Base-by-base conservation (phyloP, 1,139 yeast species). In the Candida dubliniensis region DNA sequence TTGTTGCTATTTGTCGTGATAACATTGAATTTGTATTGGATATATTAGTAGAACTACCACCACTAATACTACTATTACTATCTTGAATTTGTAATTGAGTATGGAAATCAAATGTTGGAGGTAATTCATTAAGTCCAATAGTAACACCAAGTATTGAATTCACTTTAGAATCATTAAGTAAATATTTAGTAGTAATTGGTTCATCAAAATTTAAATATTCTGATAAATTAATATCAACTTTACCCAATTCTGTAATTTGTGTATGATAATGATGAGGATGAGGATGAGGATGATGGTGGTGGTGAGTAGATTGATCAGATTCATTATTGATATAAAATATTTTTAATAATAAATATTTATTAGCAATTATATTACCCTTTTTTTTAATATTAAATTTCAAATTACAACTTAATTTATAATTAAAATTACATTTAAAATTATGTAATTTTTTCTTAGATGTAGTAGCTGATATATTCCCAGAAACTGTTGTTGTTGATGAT, bases 111-210 rank as follows among this genome's bases (percentile, higher is more conserved):
- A 56, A 59, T 46, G 74, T 53, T 54, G 75, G 61, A 62, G 75
- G 59, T 59, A 77, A 52, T 75, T 71, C 60, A 64, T 65, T 44
- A 68, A 72, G 55, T 11, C 57, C 63, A 7, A 75, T 57, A 1
- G 76, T 66, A 46, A 78, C 47, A 45, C 77, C 82, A 36, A 88
- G 64, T 36, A 90, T 84, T 4, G 95, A 84, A 61, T 93, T 91
- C 18, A 91, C 82, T 54, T 88, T 88, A 9, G 96, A 84, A 31
- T 87, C 79, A 53, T 84, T 84, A 38, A 91, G 67, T 43, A 91
- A 66, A 55, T 86, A 88, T 51, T 84, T 77, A 45, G 83, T 76
- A 15, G 79, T 74, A 31, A 71, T 69, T 12, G 77, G 75, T 38
- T 79, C 79, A 27, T 70, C 68, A 42, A 76, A 77, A 49, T 79